Base-by-base conservation (phyloP, 2,329 filamentous ascomycete species). In the Kalaharituber pfeilii region DNA sequence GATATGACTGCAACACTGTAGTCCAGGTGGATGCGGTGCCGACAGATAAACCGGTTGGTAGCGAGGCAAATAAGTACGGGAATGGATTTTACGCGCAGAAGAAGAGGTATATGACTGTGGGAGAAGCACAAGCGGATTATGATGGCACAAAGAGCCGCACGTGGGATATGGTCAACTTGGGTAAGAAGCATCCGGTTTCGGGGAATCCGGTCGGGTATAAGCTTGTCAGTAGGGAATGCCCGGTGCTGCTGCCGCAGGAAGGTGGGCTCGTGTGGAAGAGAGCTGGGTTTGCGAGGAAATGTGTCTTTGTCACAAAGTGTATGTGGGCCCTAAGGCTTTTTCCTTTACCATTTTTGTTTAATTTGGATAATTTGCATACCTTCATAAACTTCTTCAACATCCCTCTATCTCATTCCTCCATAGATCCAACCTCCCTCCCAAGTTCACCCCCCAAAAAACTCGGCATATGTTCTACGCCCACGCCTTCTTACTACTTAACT, bases 281-380 rank as follows among this genome's bases (percentile, higher is more conserved):
- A 20, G 88, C 87, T 1, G 86, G 82, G 0, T 95, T 94, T 63
- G 86, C 88, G 0, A 72, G 86, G 30, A 86, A 94, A 65, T 83
- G 87, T 2, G 80, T 94, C 1, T 84, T 91, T 65, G 87, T 94
- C 8, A 94, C 88, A 0, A 85, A 82, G 64, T 94, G 85, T 89
- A 77, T 73, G n/a, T n/a, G n/a, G n/a, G n/a, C n/a, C n/a, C n/a
- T n/a, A n/a, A n/a, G n/a, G n/a, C n/a, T n/a, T 79, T 68, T 57
- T 49, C 8, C 13, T 51, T 49, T 51, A 24, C 20, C 24, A 28
- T 26, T 44, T 28, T 29, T 26, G 11, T 49, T 42, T 44, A 36
- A 39, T 15, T 15, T n/a, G 29, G n/a, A 20, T 26, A 28, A n/a
- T 24, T 56, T 9, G 29, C 11, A n/a, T 26, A 11, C 22, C 47